A percentile compares a stretch with the other conserved stretches of the same genome.
Conservation (phyloP, 1,284 basidiomycete species). For the Sanguinoderma infundibulare region DNA sequence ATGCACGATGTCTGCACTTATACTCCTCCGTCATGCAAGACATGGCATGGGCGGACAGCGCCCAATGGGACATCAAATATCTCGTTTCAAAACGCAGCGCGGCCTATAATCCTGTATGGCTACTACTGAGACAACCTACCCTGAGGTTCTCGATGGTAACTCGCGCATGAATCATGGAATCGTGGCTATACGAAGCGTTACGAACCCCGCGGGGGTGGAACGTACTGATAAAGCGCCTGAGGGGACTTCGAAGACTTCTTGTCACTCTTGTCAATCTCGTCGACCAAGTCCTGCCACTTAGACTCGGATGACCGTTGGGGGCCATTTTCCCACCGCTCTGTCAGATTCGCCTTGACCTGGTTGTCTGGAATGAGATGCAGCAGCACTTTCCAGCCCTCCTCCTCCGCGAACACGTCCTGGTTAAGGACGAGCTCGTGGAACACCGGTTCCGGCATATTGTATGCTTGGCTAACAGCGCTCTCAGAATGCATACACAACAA, state of each 20-base stretch:
- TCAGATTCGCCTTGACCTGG: slow-evolving; percentile 50
- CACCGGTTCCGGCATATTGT: slow-evolving; percentile 51
- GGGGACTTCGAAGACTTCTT: background rate
- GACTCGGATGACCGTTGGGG: slow-evolving; percentile 57
- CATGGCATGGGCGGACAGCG: background rate
- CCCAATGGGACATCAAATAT: background rate
- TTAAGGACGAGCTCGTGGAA: slow-evolving; percentile 83
- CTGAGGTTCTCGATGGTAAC: background rate
- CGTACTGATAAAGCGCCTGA: too few species aligned
- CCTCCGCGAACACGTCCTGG: slow-evolving; percentile 85
- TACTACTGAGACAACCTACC: background rate
- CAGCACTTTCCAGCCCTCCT: slow-evolving; percentile 78
- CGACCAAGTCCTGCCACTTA: slow-evolving; percentile 80
- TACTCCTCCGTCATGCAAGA: background rate
- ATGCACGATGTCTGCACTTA: background rate
- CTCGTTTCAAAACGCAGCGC: background rate
- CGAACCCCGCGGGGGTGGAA: too few species aligned
- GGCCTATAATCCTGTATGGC: background rate
- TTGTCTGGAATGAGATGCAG: slow-evolving; percentile 79
- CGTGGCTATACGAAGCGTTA: background rate
- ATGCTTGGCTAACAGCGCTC: background rate
- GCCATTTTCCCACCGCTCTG: slow-evolving; percentile 66
- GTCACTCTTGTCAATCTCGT: slow-evolving; percentile 34
- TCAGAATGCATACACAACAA: background rate
- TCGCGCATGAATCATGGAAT: background rate